Percentiles rank a stretch among this genome's conserved stretches.
Evolutionary conservation across 1,284 basidiomycete species (phyloP).

Genomic region (Ceratobasidium sp.): DNA sequence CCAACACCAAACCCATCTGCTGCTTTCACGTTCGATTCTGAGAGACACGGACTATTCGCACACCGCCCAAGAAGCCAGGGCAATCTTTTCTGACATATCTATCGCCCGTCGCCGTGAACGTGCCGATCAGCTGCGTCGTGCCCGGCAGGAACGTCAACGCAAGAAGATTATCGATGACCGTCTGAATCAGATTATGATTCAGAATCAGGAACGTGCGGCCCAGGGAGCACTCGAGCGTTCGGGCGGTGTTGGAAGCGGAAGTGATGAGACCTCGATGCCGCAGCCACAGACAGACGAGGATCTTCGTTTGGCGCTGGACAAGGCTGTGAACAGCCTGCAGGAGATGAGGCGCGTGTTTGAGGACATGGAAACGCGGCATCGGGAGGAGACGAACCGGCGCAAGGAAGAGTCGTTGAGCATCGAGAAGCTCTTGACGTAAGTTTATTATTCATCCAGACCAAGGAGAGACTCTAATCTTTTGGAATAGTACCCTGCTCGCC

Average conservation of each 20-base stretch:
- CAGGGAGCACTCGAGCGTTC: conserved; percentile 7
- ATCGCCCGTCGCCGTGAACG: conserved; percentile 35
- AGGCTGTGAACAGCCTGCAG: conserved; percentile 38
- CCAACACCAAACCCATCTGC: conserved; percentile 41
- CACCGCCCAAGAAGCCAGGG: conserved; percentile 35
- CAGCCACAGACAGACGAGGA: conserved; percentile 35
- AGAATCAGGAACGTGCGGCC: conserved; percentile 12
- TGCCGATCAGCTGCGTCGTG: conserved; percentile 31
- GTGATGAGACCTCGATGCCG: conserved; percentile 37
- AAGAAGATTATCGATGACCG: conserved; percentile 36
- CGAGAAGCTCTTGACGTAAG: conserved; percentile 33
- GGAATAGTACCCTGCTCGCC: conserved; percentile 1
- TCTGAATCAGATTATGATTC: conserved; percentile 4
- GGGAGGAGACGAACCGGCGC: conserved; percentile 17
- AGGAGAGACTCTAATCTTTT: background rate
- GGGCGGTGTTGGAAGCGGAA: conserved; percentile 32
- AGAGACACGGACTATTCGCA: conserved; percentile 35
- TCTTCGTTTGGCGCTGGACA: conserved; percentile 36
- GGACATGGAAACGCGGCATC: conserved; percentile 29
- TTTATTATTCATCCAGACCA: background rate
- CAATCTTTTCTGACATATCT: conserved; percentile 34
- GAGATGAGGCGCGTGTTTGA: conserved; percentile 40
- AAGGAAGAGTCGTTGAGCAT: conserved; percentile 32
- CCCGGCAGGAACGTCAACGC: conserved; percentile 37
- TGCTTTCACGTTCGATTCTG: conserved; percentile 39